Base-by-base conservation (phyloP, 306 rosid species). In the Cicer chorassanicum region DNA sequence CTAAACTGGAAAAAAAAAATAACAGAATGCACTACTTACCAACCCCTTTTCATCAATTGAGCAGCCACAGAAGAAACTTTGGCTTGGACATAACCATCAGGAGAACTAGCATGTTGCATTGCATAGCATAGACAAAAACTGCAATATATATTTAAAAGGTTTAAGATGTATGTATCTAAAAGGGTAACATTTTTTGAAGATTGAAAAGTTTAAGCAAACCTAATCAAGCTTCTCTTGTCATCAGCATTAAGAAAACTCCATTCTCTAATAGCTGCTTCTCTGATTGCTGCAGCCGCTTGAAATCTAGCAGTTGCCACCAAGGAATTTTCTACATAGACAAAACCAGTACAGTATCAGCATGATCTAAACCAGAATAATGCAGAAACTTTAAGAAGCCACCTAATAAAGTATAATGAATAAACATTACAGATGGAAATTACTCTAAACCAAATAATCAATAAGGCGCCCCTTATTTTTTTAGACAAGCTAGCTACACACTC, bases 31-130 rank as follows among this genome's bases (percentile, higher is more conserved):
- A 5, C 70, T 69, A 77, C 89, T 81, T 84, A 93, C 98, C 98
- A 93, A 73, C 94, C 98, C 88, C 98, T 89, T 88, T 93, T 93
- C 88, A 93, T 83, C 85, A 93, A 84, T 79, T 91, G 98, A 80
- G 94, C 84, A 75, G 98, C 97, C 76, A 93, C 97, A 12, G 97
- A 89, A 77, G 98, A 88, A 74, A 91, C 94, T 86, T 93, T 93
- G 72, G 78, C 85, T 85, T 89, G 96, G 73, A 93, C 97, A 83
- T 81, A 93, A 62, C 87, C 81, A 81, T 91, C 96, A 4, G 88
- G 84, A 77, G 90, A 89, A 77, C 82, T 86, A 59, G 97, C 97
- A 77, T 90, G 94, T 77, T 91, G 94, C 98, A 93, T 86, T 29
- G 75, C 77, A 80, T 80, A 91, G 84, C 88, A 79, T 56, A 93